A percentile compares a stretch with the other conserved stretches of the same genome.
These are phyloP conservation scores for Pleomassaria siparia DNA, from an alignment of 2,329 filamentous ascomycete genomes.

Conservation along the genomic window DNA sequence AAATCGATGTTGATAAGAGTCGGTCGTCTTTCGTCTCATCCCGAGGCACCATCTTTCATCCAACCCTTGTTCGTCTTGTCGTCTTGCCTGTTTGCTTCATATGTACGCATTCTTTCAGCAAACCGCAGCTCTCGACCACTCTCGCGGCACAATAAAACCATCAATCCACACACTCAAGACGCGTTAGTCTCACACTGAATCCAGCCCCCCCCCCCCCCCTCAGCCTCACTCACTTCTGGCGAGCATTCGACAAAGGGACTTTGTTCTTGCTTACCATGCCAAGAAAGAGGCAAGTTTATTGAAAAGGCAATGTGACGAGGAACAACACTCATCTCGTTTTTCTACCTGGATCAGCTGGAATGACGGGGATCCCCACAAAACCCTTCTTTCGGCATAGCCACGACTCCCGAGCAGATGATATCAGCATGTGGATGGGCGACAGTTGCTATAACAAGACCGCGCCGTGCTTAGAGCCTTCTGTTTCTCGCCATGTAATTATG, in stretches of 20 bases:
- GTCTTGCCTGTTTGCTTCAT: too few species aligned
- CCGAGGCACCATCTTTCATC: background rate
- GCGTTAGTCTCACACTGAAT: background rate
- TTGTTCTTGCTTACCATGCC: too few species aligned
- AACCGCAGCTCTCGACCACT: background rate
- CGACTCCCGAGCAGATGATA: background rate
- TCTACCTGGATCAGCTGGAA: background rate
- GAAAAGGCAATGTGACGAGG: background rate
- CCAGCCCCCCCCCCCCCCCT: background rate
- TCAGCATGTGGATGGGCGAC: too few species aligned
- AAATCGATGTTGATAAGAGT: too few species aligned
- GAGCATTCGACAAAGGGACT: background rate
- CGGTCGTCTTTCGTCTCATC: background rate
- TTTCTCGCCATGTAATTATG: background rate
- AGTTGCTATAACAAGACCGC: too few species aligned
- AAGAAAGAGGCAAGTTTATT: too few species aligned
- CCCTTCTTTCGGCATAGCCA: background rate
- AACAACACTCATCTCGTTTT: too few species aligned
- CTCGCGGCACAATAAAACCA: too few species aligned
- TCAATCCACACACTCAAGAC: background rate
- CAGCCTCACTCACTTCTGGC: slow-evolving; percentile 1
- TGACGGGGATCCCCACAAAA: background rate
- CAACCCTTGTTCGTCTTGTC: too few species aligned
- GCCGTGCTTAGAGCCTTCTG: too few species aligned
- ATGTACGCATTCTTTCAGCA: background rate